Evolutionary conservation across 129 eudicot genomes (phyloP).

Genomic region (Centaurea solstitialis): DNA sequence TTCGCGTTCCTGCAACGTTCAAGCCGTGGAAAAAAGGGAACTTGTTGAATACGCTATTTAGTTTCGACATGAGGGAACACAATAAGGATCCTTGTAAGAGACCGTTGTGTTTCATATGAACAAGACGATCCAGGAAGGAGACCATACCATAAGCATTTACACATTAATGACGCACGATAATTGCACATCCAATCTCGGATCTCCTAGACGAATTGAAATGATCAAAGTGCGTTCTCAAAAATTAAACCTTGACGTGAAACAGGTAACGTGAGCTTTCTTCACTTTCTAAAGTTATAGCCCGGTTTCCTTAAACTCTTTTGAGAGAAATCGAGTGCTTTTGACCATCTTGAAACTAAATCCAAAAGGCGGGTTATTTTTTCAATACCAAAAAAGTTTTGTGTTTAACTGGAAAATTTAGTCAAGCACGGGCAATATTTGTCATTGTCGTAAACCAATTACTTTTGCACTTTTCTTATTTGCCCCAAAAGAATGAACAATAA

Average conservation of each 20-base stretch:
- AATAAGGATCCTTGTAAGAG: constrained; percentile 66
- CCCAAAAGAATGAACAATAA: neutral
- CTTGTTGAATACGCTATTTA: constrained; percentile 14
- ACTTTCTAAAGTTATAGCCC: neutral
- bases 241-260: constrained; percentile 46
- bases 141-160: constrained; percentile 42
- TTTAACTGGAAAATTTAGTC: neutral
- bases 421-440: neutral
- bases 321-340: neutral
- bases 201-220: constrained; percentile 65
- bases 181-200: constrained; percentile 43
- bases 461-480: neutral
- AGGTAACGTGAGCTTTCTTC: constrained; percentile 40
- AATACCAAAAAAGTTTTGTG: neutral
- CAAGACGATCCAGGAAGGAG: constrained; percentile 10
- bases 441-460: neutral
- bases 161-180: constrained; percentile 31
- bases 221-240: constrained; percentile 62
- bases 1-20: constrained; percentile 65
- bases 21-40: constrained; percentile 50
- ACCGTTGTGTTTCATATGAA: constrained; percentile 61
- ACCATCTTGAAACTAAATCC: neutral
- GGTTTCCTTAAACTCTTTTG: neutral
- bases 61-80: constrained; percentile 49
- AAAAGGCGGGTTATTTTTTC: neutral